A percentile compares a stretch with the other conserved stretches of the same genome.
These are phyloP conservation scores for Aspergillus felis DNA, from an alignment of 2,329 filamentous ascomycete species.

Conservation along the genomic window DNA sequence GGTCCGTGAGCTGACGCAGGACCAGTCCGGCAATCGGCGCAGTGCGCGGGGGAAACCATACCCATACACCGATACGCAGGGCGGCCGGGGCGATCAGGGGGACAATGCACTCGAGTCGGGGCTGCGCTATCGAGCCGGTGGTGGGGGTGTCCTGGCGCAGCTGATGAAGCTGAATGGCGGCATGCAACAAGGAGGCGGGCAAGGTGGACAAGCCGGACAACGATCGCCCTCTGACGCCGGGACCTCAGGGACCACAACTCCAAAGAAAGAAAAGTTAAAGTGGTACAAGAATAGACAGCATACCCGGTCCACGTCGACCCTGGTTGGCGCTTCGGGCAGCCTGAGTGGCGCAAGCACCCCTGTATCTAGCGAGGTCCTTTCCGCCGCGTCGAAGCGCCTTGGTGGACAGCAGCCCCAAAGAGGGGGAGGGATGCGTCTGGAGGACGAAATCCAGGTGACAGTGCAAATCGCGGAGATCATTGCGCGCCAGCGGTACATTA, in stretches of 20 bases:
- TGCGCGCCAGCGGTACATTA: slow-evolving; percentile 74
- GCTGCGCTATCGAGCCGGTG: slow-evolving; percentile 22
- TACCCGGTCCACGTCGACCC: slow-evolving; percentile 21
- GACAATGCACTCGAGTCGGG: slow-evolving; percentile 9
- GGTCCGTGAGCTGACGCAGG: slow-evolving; percentile 29
- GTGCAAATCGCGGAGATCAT: slow-evolving; percentile 66
- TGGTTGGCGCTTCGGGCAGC: slow-evolving; percentile 15
- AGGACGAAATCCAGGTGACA: slow-evolving; percentile 55
- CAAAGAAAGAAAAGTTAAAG: slow-evolving; percentile 21
- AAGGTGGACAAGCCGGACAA: neutral
- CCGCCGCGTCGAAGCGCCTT: slow-evolving; percentile 25
- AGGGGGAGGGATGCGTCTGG: slow-evolving; percentile 19
- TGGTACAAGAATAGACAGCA: slow-evolving; percentile 32
- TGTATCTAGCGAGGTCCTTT: slow-evolving; percentile 23
- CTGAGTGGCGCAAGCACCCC: slow-evolving; percentile 28
- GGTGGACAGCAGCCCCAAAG: slow-evolving; percentile 13
- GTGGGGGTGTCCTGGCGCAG: slow-evolving; percentile 30
- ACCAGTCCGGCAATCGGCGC: slow-evolving; percentile 19
- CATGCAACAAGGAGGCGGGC: slow-evolving; percentile 5
- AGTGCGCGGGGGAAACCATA: slow-evolving; percentile 5
- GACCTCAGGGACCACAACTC: slow-evolving; percentile 6
- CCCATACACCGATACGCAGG: slow-evolving; percentile 6
- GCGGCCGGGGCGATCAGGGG: slow-evolving; percentile 8
- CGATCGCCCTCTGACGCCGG: slow-evolving; percentile 7
- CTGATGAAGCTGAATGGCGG: slow-evolving; percentile 26